phyloP scores from a whole-genome alignment of 768 basidiomycete genomes.

The Pleurotus tuoliensis region DNA sequence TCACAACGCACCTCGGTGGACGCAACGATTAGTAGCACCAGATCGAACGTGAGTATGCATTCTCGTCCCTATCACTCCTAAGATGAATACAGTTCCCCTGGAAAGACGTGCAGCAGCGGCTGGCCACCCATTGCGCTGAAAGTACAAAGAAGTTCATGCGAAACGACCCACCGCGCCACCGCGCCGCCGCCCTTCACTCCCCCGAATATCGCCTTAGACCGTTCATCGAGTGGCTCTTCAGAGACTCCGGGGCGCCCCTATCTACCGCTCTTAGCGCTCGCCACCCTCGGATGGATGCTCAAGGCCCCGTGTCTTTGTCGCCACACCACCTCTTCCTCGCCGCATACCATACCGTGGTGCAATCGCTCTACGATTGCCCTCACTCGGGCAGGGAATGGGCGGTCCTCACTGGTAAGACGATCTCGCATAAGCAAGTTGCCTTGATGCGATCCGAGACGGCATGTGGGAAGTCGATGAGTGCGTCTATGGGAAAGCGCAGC shows the following conservation, averaged over 20 bases:
- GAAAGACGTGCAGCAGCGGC: neutral
- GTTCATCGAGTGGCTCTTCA: neutral
- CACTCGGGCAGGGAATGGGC: neutral
- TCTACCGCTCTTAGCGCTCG: neutral
- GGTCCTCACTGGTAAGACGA: neutral
- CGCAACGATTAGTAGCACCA: too few species aligned
- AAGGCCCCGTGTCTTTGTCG: neutral
- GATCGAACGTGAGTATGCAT: too few species aligned
- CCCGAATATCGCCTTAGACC: neutral
- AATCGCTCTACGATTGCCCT: neutral
- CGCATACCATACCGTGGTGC: neutral
- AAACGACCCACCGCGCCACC: neutral
- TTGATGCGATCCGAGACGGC: neutral
- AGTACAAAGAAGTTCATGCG: neutral
- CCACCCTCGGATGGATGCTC: conserved; percentile 2
- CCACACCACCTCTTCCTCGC: conserved; percentile 1
- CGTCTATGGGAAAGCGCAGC: too few species aligned
- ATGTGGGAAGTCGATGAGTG: neutral
- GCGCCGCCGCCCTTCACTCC: neutral
- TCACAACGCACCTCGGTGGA: too few species aligned
- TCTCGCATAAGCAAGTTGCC: neutral
- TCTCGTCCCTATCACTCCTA: too few species aligned
- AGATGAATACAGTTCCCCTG: neutral
- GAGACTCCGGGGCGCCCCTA: neutral
- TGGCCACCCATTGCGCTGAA: neutral